These are phyloP conservation scores for Sporothrix pallida DNA, from an alignment of 2,329 filamentous ascomycete genomes.

Conservation along the genomic window DNA sequence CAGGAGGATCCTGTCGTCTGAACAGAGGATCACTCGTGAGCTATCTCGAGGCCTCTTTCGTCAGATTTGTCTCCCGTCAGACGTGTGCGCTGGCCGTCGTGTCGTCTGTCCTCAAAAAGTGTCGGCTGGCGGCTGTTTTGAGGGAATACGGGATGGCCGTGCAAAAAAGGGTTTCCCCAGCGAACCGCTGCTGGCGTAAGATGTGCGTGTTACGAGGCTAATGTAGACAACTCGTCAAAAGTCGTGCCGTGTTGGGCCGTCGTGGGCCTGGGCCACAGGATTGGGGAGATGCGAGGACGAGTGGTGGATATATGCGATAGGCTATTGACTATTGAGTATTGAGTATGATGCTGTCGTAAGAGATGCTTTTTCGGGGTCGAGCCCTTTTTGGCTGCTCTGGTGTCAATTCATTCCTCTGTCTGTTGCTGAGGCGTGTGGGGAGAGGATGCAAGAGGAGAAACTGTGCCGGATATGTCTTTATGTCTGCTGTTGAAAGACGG, in stretches of 20 bases:
- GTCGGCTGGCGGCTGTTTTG: conserved; percentile 30
- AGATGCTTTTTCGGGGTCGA: conserved; percentile 14
- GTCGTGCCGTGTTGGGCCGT: conserved; percentile 23
- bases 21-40: neutral
- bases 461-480: neutral
- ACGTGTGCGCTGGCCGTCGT: neutral
- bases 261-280: conserved; percentile 10
- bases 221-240: neutral
- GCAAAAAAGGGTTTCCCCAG: neutral
- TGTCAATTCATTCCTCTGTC: conserved; percentile 18
- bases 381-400: conserved; percentile 5
- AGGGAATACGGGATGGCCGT: conserved; percentile 14
- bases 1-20: neutral
- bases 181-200: neutral
- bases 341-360: neutral
- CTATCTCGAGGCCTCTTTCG: neutral
- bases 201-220: conserved; percentile 3
- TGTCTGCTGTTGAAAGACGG: neutral
- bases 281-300: neutral
- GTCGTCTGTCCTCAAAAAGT: neutral
- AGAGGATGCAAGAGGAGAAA: neutral
- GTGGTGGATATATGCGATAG: neutral
- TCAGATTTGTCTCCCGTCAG: neutral
- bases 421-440: neutral
- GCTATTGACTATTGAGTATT: neutral